A percentile compares a stretch with the other conserved stretches of the same genome.
Evolutionary conservation across 2,329 filamentous ascomycete species (phyloP).

Genomic region (Exophiala lecanii-corni): DNA sequence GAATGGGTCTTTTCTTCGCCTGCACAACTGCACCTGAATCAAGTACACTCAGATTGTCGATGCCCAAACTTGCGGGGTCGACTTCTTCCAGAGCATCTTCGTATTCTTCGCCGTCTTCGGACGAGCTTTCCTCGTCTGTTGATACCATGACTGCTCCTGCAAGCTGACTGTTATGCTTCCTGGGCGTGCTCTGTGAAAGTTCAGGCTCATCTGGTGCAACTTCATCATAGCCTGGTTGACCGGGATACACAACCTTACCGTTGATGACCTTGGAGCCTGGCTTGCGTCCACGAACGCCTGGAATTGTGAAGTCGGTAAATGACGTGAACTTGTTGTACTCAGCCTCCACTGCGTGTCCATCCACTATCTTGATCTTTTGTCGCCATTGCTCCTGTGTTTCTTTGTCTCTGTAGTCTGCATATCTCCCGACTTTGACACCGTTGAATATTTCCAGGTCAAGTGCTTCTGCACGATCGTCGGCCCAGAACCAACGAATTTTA

Average conservation of each 20-base stretch:
- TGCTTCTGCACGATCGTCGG: slow-evolving; percentile 51
- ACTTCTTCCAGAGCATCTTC: slow-evolving; percentile 21
- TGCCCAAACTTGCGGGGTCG: slow-evolving; percentile 9
- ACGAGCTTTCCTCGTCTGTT: slow-evolving; percentile 23
- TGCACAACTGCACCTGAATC: background rate
- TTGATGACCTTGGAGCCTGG: slow-evolving; percentile 24
- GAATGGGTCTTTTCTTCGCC: slow-evolving; percentile 14
- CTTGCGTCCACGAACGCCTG: slow-evolving; percentile 16
- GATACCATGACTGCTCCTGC: slow-evolving; percentile 20
- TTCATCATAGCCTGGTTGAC: slow-evolving; percentile 15
- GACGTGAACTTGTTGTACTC: slow-evolving; percentile 9
- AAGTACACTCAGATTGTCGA: background rate
- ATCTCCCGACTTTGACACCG: slow-evolving; percentile 46
- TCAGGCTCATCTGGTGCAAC: background rate
- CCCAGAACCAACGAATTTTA: slow-evolving; percentile 51
- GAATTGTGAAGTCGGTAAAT: background rate
- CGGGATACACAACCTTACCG: slow-evolving; percentile 22
- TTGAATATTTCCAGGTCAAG: slow-evolving; percentile 54
- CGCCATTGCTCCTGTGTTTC: slow-evolving; percentile 38
- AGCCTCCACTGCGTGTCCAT: slow-evolving; percentile 29
- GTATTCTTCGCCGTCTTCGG: slow-evolving; percentile 6
- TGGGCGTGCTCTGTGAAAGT: slow-evolving; percentile 11
- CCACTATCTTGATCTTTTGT: slow-evolving; percentile 42
- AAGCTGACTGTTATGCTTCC: slow-evolving; percentile 21
- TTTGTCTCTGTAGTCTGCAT: slow-evolving; percentile 43